Evolutionary conservation across 225 moss, liverwort and hornwort genomes (phyloP).

Genomic region (Physcomitrium patens): DNA sequence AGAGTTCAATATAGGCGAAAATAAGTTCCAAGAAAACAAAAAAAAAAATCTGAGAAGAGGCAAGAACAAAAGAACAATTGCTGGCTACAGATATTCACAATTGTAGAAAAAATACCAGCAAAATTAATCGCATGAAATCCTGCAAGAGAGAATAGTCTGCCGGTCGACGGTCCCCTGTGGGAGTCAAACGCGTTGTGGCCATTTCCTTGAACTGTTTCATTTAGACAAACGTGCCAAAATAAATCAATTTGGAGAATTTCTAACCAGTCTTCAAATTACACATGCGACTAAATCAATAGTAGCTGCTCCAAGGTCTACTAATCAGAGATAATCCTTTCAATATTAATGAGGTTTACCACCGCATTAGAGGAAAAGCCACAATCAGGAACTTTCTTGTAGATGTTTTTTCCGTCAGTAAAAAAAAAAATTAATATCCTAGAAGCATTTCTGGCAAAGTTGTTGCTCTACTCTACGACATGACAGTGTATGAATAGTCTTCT

Average conservation of each 20-base stretch:
- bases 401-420: not conserved
- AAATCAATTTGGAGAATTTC: not conserved
- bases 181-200: slow-evolving; percentile 52
- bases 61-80: not conserved
- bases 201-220: slow-evolving; percentile 62
- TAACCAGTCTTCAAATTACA: not conserved
- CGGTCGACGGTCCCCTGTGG: slow-evolving; percentile 28
- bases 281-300: slow-evolving; percentile 1
- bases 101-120: slow-evolving; percentile 57
- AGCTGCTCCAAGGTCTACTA: not conserved
- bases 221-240: slow-evolving; percentile 13
- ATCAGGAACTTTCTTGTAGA: not conserved
- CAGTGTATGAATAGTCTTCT: slow-evolving; percentile 6
- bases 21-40: not conserved
- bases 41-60: not conserved
- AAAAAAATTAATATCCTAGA: not conserved
- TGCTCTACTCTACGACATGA: slow-evolving; percentile 6
- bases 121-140: slow-evolving; percentile 84
- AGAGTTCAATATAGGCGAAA: not conserved
- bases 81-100: not conserved
- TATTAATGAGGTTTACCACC: slow-evolving; percentile 2
- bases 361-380: not conserved
- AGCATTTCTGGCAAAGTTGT: slow-evolving; percentile 19
- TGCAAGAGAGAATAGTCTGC: slow-evolving; percentile 64
- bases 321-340: not conserved